Evolutionary conservation across 306 rosid genomes (phyloP).

Genomic region (Parietaria judaica): DNA sequence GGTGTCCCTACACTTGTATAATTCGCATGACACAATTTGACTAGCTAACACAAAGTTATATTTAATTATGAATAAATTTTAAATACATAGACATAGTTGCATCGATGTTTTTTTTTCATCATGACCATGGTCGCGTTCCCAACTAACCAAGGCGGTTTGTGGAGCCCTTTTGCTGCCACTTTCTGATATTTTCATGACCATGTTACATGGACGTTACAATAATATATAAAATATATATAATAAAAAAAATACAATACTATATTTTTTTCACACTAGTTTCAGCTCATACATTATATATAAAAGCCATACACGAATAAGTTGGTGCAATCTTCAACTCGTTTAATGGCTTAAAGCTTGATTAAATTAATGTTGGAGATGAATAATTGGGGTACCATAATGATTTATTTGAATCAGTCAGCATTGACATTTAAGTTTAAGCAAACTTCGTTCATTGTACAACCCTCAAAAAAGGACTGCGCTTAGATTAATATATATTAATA

Average conservation of each 20-base stretch:
- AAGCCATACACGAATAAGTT: too few relatives aligned
- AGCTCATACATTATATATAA: too few relatives aligned
- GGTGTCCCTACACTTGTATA: not conserved
- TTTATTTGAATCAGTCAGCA: conserved; percentile 1
- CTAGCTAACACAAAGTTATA: not conserved
- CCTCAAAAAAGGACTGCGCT: not conserved
- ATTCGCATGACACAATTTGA: not conserved
- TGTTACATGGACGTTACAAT: not conserved
- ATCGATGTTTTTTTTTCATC: not conserved
- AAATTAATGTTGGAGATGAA: too few relatives aligned
- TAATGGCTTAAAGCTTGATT: too few relatives aligned
- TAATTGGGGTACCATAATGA: not conserved
- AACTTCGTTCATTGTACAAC: not conserved
- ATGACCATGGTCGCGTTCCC: conserved; percentile 3
- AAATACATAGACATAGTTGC: too few relatives aligned
- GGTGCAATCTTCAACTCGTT: too few relatives aligned
- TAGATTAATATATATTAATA: not conserved
- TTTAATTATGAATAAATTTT: too few relatives aligned
- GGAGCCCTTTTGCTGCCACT: conserved; percentile 33
- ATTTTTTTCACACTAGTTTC: too few relatives aligned
- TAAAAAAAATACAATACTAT: too few relatives aligned
- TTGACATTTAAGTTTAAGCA: not conserved
- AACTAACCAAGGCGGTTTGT: conserved; percentile 21
- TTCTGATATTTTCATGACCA: not conserved
- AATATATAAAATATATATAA: too few relatives aligned